Percentiles rank a stretch among this genome's conserved stretches.
These are phyloP conservation scores for Suhomyces bokatorum DNA, from an alignment of 1,139 yeast species.

Conservation along the genomic window DNA sequence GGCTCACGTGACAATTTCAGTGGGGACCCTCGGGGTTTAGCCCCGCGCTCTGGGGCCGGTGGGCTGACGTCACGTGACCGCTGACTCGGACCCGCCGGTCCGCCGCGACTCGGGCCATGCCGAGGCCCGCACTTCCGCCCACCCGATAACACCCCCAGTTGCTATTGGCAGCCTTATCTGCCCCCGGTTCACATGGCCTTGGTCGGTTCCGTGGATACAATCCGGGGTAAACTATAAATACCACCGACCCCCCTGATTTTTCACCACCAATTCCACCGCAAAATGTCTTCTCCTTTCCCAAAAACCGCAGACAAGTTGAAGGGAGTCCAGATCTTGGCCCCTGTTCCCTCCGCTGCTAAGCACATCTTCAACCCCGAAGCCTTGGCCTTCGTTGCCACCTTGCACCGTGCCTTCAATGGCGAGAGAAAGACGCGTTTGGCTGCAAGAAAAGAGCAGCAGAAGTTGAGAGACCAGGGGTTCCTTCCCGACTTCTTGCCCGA, in stretches of 20 bases:
- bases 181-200: slow-evolving; percentile 5
- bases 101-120: not conserved
- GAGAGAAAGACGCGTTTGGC: slow-evolving; percentile 61
- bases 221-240: slow-evolving; percentile 9
- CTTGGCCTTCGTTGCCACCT: slow-evolving; percentile 67
- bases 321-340: slow-evolving; percentile 68
- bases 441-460: slow-evolving; percentile 61
- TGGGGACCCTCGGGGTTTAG: not conserved
- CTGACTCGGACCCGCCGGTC: slow-evolving; percentile 1
- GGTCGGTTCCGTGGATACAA: slow-evolving; percentile 5
- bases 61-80: not conserved
- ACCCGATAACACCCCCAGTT: slow-evolving; percentile 5
- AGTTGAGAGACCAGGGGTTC: slow-evolving; percentile 62
- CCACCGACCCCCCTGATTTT: not conserved
- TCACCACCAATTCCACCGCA: not conserved
- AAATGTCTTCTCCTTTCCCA: slow-evolving; percentile 55
- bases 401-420: slow-evolving; percentile 69
- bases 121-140: slow-evolving; percentile 5
- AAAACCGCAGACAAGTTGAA: slow-evolving; percentile 51
- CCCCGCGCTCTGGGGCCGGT: too few species aligned
- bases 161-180: slow-evolving; percentile 6
- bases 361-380: slow-evolving; percentile 71
- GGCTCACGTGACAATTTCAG: not conserved
- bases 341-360: slow-evolving; percentile 57
- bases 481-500: slow-evolving; percentile 75